Conservation (phyloP, 768 basidiomycete species). For the Agaricus sinodeliciosus region DNA sequence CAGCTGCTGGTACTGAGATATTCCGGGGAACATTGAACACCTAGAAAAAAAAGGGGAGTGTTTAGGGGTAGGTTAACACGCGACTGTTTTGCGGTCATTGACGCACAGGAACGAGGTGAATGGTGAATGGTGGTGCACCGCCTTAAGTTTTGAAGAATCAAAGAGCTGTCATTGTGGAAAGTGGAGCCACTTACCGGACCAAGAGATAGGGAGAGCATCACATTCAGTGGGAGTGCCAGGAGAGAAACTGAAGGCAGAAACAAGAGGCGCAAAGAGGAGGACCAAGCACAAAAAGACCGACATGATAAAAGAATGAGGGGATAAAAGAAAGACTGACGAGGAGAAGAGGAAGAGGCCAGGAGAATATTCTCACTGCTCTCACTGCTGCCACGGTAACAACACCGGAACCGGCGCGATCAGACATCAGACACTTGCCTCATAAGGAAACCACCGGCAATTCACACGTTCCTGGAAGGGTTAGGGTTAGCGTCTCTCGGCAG, state of each 20-base stretch:
- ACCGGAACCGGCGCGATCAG: background rate
- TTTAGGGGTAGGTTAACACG: background rate
- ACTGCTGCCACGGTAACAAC: constrained; percentile 10
- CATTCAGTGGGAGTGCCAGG: constrained; percentile 46
- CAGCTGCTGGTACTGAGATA: constrained; percentile 45
- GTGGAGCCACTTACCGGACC: constrained; percentile 43
- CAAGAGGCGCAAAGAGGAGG: constrained; percentile 18
- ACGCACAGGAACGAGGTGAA: constrained; percentile 48
- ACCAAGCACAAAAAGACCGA: constrained; percentile 15
- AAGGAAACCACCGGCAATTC: no score
- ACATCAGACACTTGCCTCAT: background rate
- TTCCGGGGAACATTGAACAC: constrained; percentile 47
- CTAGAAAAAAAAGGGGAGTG: constrained; percentile 22
- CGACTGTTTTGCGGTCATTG: background rate
- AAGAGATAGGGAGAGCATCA: constrained; percentile 51
- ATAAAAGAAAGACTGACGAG: constrained; percentile 13
- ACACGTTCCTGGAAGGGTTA: background rate
- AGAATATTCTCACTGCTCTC: constrained; percentile 6
- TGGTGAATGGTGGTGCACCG: constrained; percentile 47
- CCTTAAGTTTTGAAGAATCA: constrained; percentile 30
- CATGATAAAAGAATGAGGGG: constrained; percentile 16
- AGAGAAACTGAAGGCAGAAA: constrained; percentile 41
- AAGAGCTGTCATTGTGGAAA: background rate
- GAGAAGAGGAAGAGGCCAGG: background rate
- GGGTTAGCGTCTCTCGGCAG: constrained; percentile 31